A percentile compares a stretch with the other conserved stretches of the same genome.
These are phyloP conservation scores for Leccinum variicolor DNA, from an alignment of 768 basidiomycete genomes.

Conservation along the genomic window DNA sequence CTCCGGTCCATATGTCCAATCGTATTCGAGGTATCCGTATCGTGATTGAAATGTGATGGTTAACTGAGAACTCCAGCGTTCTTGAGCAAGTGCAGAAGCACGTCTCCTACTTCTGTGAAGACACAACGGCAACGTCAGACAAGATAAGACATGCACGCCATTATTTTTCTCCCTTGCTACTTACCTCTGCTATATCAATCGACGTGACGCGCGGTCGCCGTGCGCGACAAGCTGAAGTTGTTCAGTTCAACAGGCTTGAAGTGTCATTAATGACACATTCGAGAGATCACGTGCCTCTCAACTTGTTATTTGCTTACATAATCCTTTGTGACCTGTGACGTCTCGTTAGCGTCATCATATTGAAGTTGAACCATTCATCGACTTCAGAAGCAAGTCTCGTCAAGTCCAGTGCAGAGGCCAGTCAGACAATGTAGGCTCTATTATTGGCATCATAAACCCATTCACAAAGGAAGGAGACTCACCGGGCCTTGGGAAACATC, in stretches of 20 bases:
- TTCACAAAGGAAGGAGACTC: neutral
- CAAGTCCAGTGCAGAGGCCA: slow-evolving; percentile 1
- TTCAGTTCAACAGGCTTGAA: too few species aligned
- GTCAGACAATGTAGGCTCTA: slow-evolving; percentile 12
- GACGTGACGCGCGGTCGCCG: too few species aligned
- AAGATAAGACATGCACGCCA: neutral
- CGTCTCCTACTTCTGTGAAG: neutral
- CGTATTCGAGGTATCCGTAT: too few species aligned
- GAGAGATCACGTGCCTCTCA: neutral
- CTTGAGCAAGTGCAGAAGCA: neutral
- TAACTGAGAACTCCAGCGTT: neutral
- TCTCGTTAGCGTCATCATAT: neutral
- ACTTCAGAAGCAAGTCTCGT: slow-evolving; percentile 7
- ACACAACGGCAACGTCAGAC: neutral
- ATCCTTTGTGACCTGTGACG: neutral
- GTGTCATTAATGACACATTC: too few species aligned
- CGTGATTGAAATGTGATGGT: neutral
- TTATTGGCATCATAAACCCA: neutral
- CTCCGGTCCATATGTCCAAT: neutral
- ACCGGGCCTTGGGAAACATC: neutral
- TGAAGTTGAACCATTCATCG: neutral
- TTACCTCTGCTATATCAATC: too few species aligned
- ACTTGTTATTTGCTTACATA: neutral
- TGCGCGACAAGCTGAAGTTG: too few species aligned
- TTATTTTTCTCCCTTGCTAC: neutral